Evolutionary conservation across 2,329 filamentous ascomycete species (phyloP).

Genomic region (Leptographium flavum): DNA sequence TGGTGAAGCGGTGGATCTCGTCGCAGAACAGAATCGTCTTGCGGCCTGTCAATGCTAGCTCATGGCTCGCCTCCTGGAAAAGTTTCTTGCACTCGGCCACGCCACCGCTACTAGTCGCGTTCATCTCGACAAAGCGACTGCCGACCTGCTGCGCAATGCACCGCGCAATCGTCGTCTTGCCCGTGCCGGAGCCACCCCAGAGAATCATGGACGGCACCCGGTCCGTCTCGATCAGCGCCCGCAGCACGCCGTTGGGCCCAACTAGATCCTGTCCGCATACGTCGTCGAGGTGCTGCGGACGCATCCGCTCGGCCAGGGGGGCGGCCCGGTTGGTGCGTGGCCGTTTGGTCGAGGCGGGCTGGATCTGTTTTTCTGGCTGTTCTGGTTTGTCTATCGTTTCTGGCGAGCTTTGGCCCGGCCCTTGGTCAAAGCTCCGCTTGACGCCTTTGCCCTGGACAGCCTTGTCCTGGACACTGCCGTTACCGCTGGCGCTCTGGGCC

Average conservation of each 20-base stretch:
- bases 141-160: conserved; percentile 75
- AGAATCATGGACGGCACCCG: conserved; percentile 89
- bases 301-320: conserved; percentile 87
- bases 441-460: too few relatives aligned
- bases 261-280: conserved; percentile 89
- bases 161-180: conserved; percentile 83
- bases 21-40: conserved; percentile 97
- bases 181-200: conserved; percentile 71
- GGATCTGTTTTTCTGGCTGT: conserved; percentile 11
- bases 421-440: conserved; percentile 41
- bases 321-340: conserved; percentile 57
- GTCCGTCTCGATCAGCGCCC: conserved; percentile 73
- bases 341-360: conserved; percentile 48
- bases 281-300: conserved; percentile 69
- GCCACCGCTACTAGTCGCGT: conserved; percentile 78
- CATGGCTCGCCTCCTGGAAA: conserved; percentile 70
- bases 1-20: conserved; percentile 86
- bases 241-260: conserved; percentile 67
- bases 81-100: conserved; percentile 87
- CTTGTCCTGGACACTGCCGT: too few relatives aligned
- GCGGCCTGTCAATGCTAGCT: conserved; percentile 65
- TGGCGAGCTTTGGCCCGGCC: conserved; percentile 25
- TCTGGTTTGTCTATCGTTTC: not conserved
- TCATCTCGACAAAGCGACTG: conserved; percentile 86
- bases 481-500: too few relatives aligned